These are phyloP conservation scores for Stereum hirsutum DNA, from an alignment of 1,284 basidiomycete genomes.

Conservation along the genomic window DNA sequence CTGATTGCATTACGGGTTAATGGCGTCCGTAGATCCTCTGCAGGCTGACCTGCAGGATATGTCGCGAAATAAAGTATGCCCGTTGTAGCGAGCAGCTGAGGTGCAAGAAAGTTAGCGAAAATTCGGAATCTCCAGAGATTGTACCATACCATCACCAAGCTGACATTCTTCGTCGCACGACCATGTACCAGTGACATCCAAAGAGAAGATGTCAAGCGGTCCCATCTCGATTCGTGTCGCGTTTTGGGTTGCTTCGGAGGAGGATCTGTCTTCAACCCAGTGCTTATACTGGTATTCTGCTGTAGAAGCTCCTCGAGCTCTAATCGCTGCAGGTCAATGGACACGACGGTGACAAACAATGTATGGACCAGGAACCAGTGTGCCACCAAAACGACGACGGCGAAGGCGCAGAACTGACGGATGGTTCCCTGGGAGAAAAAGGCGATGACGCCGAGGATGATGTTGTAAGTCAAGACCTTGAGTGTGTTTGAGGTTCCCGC, in stretches of 20 bases:
- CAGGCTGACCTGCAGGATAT: constrained; percentile 33
- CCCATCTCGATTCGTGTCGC: too few relatives aligned
- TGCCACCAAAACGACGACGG: constrained; percentile 87
- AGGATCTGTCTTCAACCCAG: too few relatives aligned
- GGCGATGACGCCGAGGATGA: constrained; percentile 74
- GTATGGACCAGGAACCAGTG: constrained; percentile 95
- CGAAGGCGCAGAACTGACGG: constrained; percentile 89
- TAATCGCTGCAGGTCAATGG: constrained; percentile 84
- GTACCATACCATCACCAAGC: constrained; percentile 59
- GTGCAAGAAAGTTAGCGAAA: constrained; percentile 5
- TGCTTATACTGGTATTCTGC: constrained; percentile 38
- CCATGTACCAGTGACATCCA: constrained; percentile 66
- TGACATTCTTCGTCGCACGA: constrained; percentile 74
- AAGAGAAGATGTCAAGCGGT: too few relatives aligned
- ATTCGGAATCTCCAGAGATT: not conserved
- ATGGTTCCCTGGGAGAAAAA: constrained; percentile 76
- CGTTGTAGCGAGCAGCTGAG: constrained; percentile 65
- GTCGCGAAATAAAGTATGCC: constrained; percentile 67
- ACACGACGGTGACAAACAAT: constrained; percentile 84
- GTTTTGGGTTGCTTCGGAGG: too few relatives aligned
- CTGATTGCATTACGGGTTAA: constrained; percentile 27
- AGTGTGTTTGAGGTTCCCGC: constrained; percentile 89
- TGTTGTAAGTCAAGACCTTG: constrained; percentile 84
- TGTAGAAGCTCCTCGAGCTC: constrained; percentile 79
- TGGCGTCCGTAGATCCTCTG: constrained; percentile 17